phyloP scores from a whole-genome alignment of 371 early-diverging fungal genomes.

The Lichtheimia ornata region DNA sequence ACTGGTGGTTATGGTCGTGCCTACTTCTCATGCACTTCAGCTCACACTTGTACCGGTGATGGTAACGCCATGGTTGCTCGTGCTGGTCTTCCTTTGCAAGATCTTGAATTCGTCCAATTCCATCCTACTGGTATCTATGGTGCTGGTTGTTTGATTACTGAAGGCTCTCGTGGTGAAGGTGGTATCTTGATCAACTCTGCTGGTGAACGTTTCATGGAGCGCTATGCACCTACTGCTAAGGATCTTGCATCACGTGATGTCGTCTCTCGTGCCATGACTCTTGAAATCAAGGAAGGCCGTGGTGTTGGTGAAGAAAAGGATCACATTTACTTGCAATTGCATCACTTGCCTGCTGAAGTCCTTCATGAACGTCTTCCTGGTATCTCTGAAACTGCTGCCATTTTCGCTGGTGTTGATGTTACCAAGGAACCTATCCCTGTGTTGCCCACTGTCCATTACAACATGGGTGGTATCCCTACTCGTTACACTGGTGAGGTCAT shows the following conservation, averaged over 20 bases:
- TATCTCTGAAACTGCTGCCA: conserved; percentile 97
- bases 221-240: conserved; percentile 98
- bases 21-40: conserved; percentile 97
- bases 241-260: conserved; percentile 98
- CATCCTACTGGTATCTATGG: conserved; percentile 99
- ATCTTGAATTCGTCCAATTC: conserved; percentile 97
- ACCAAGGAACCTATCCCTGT: conserved; percentile 99
- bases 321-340: conserved; percentile 94
- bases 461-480: conserved; percentile 99
- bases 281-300: conserved; percentile 97
- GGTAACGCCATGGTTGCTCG: conserved; percentile 96
- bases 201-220: conserved; percentile 98
- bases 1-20: conserved; percentile 99
- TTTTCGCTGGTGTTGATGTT: conserved; percentile 97
- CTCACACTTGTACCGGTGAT: conserved; percentile 98
- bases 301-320: conserved; percentile 97
- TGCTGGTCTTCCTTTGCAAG: conserved; percentile 90
- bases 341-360: conserved; percentile 93
- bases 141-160: conserved; percentile 97
- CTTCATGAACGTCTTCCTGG: conserved; percentile 95
- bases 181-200: conserved; percentile 91
- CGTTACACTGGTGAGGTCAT: conserved; percentile 96
- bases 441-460: conserved; percentile 98
- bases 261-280: conserved; percentile 96
- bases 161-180: conserved; percentile 96